Conservation (phyloP, 441 rosid species). For the Adansonia gregorii region DNA sequence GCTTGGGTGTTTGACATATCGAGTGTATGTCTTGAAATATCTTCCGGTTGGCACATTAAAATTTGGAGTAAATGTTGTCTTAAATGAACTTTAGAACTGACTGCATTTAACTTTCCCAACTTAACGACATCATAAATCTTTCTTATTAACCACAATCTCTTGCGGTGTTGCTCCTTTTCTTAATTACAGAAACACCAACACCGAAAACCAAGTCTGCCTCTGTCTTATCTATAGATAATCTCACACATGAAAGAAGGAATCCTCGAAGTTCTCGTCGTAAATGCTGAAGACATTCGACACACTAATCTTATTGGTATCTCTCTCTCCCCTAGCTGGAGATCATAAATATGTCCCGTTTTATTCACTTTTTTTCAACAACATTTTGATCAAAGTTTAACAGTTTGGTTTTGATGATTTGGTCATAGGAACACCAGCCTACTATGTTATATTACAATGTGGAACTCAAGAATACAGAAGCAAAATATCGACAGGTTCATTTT, state of each 20-base stretch:
- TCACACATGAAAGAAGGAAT: slow-evolving; percentile 56
- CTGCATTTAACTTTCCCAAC: slow-evolving; percentile 15
- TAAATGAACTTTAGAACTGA: slow-evolving; percentile 28
- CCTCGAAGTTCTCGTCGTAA: slow-evolving; percentile 75
- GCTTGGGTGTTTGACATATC: slow-evolving; percentile 18
- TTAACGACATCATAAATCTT: slow-evolving; percentile 9
- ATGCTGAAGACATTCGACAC: slow-evolving; percentile 75
- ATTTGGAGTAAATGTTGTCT: slow-evolving; percentile 13
- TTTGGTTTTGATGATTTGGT: slow-evolving; percentile 26
- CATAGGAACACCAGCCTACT: slow-evolving; percentile 64
- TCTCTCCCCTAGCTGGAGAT: not conserved
- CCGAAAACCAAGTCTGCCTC: not conserved
- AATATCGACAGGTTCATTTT: slow-evolving; percentile 59
- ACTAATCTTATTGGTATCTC: slow-evolving; percentile 62
- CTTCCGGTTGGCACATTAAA: not conserved
- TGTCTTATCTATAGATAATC: slow-evolving; percentile 9
- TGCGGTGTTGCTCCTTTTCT: slow-evolving; percentile 12
- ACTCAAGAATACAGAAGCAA: slow-evolving; percentile 58
- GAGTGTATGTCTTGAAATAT: slow-evolving; percentile 19
- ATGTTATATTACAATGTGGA: slow-evolving; percentile 68
- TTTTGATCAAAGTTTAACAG: not conserved
- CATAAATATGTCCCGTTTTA: not conserved
- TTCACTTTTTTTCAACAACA: not conserved
- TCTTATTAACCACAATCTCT: slow-evolving; percentile 6
- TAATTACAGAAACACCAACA: not conserved